Evolutionary conservation across 2,329 filamentous ascomycete species (phyloP).

Genomic region (Knufia fluminis): DNA sequence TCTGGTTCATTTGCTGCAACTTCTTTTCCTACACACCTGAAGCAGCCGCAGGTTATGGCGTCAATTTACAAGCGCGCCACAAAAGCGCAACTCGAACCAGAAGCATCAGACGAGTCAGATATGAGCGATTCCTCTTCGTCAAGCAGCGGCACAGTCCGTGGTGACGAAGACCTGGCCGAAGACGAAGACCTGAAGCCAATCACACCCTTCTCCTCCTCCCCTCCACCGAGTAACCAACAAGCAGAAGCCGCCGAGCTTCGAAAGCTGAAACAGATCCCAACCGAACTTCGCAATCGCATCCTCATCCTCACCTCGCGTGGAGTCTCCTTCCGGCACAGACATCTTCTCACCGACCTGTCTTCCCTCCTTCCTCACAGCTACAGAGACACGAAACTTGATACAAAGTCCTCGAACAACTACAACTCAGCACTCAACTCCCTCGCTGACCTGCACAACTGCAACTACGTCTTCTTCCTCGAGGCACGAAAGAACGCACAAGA

Average conservation of each 20-base stretch:
- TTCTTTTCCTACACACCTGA: too few species aligned
- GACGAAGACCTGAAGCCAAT: too few species aligned
- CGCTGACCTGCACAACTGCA: slow-evolving; percentile 78
- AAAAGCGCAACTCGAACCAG: slow-evolving; percentile 17
- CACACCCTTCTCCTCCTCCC: neutral
- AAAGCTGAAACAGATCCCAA: slow-evolving; percentile 13
- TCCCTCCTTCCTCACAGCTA: slow-evolving; percentile 82
- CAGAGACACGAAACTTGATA: slow-evolving; percentile 95
- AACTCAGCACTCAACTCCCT: slow-evolving; percentile 72
- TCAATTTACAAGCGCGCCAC: slow-evolving; percentile 47
- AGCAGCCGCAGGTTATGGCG: slow-evolving; percentile 34
- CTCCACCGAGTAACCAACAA: slow-evolving; percentile 51
- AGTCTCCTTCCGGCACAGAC: slow-evolving; percentile 85
- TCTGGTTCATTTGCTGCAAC: too few species aligned
- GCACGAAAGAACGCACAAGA: slow-evolving; percentile 81
- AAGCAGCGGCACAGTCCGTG: slow-evolving; percentile 32
- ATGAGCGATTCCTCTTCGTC: slow-evolving; percentile 25
- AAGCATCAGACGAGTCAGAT: slow-evolving; percentile 20
- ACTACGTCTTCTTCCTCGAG: slow-evolving; percentile 92
- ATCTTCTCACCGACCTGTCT: slow-evolving; percentile 82
- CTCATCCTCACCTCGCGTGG: slow-evolving; percentile 87
- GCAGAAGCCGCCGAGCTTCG: slow-evolving; percentile 24
- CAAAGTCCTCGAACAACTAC: slow-evolving; percentile 58
- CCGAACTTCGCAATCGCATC: slow-evolving; percentile 49
- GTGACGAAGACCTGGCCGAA: neutral